A percentile compares a stretch with the other conserved stretches of the same genome.
Evolutionary conservation across 2,329 filamentous ascomycete species (phyloP).

Genomic region (Hypoxylon sp.): DNA sequence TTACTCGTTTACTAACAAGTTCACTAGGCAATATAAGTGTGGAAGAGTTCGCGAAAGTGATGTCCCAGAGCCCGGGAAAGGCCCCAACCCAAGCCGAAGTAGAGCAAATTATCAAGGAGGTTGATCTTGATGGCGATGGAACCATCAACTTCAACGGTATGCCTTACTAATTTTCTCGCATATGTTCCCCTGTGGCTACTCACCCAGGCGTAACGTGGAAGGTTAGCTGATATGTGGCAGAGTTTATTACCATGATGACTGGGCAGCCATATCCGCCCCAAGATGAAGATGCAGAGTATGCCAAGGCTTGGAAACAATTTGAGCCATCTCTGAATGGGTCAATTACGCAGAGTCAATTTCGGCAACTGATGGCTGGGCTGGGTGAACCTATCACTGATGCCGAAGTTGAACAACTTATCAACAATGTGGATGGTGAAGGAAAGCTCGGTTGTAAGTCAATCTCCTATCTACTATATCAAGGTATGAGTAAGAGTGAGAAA

Average conservation of each 20-base stretch:
- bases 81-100: conserved; percentile 55
- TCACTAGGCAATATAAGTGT: conserved; percentile 55
- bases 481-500: not conserved
- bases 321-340: conserved; percentile 56
- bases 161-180: not conserved
- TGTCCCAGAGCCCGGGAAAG: conserved; percentile 54
- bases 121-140: conserved; percentile 59
- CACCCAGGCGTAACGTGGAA: not conserved
- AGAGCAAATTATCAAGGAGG: conserved; percentile 57
- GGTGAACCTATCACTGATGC: conserved; percentile 55
- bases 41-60: conserved; percentile 58
- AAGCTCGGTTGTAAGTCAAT: conserved; percentile 57
- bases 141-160: conserved; percentile 59
- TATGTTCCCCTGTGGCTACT: not conserved
- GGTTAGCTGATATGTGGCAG: conserved; percentile 44
- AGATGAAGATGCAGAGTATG: conserved; percentile 51
- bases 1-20: not conserved
- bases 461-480: not conserved
- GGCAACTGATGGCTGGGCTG: conserved; percentile 54
- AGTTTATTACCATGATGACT: conserved; percentile 62
- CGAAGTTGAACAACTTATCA: conserved; percentile 56
- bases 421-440: conserved; percentile 56
- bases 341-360: conserved; percentile 55
- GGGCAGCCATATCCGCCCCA: conserved; percentile 54
- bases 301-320: conserved; percentile 56